Percentiles rank a stretch among this genome's conserved stretches.
phyloP scores from a whole-genome alignment of 2,329 filamentous ascomycete genomes.

The Ophiostoma pallidulum region DNA sequence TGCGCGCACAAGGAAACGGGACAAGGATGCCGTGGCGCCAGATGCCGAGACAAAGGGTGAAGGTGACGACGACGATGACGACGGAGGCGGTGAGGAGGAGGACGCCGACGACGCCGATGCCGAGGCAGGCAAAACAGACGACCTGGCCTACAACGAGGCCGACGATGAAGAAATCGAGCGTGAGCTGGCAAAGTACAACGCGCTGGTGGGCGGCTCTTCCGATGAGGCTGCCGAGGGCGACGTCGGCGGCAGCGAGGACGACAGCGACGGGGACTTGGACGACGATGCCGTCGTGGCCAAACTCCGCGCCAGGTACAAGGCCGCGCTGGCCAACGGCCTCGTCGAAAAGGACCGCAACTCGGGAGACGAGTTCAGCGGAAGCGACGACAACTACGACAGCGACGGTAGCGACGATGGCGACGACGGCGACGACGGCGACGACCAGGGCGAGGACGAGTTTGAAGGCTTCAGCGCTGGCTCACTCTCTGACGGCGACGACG shows the following conservation, averaged over 20 bases:
- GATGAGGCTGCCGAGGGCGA: slow-evolving; percentile 17
- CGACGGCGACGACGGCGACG: slow-evolving; percentile 18
- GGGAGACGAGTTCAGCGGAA: slow-evolving; percentile 17
- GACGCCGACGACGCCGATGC: slow-evolving; percentile 21
- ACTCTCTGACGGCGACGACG: background rate
- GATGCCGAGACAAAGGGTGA: background rate
- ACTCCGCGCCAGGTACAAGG: slow-evolving; percentile 7
- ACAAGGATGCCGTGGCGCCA: slow-evolving; percentile 19
- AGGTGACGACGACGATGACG: background rate
- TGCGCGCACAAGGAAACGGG: slow-evolving; percentile 22
- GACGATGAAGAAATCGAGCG: slow-evolving; percentile 13
- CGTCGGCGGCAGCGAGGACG: background rate
- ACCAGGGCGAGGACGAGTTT: slow-evolving; percentile 12
- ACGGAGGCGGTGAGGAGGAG: slow-evolving; percentile 27
- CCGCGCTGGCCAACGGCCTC: slow-evolving; percentile 24
- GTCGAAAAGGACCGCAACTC: slow-evolving; percentile 19
- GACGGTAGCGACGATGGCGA: slow-evolving; percentile 4
- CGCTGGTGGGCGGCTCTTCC: slow-evolving; percentile 15
- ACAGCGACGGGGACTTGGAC: background rate
- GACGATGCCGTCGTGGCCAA: slow-evolving; percentile 8
- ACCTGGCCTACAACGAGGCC: slow-evolving; percentile 25
- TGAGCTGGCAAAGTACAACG: slow-evolving; percentile 9
- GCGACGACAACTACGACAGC: background rate
- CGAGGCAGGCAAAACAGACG: too few relatives aligned
- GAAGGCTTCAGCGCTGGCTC: background rate